Percentiles rank a stretch among this genome's conserved stretches.
Conservation (phyloP, 73 alveolate species). For the Breviolum minutum region DNA sequence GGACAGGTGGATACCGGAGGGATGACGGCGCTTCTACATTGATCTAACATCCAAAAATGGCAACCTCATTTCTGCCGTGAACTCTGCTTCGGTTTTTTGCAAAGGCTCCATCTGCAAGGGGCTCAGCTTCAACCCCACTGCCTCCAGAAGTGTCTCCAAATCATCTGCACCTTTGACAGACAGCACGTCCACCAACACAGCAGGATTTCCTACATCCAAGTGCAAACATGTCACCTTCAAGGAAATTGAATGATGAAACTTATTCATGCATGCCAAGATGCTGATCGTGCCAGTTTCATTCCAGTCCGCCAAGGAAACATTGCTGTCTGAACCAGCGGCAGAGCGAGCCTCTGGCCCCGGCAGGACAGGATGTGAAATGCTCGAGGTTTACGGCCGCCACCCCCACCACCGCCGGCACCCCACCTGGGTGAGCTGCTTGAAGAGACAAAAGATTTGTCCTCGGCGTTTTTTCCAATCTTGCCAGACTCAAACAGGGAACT, state of each 20-base stretch:
- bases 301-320: slow-evolving; percentile 30
- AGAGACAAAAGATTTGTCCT: slow-evolving; percentile 79
- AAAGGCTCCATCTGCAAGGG: slow-evolving; percentile 66
- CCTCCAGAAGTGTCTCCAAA: slow-evolving; percentile 62
- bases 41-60: not conserved
- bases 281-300: slow-evolving; percentile 37
- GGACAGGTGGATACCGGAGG: not conserved
- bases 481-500: not conserved
- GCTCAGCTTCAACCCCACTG: slow-evolving; percentile 75
- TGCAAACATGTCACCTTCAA: not conserved
- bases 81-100: not conserved
- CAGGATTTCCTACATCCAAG: not conserved
- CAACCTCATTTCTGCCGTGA: not conserved
- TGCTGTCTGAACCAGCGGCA: slow-evolving; percentile 20
- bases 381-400: not conserved
- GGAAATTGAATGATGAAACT: not conserved
- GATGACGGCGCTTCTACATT: not conserved
- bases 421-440: slow-evolving; percentile 86
- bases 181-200: not conserved
- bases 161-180: slow-evolving; percentile 44
- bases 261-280: not conserved
- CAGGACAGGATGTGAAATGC: not conserved
- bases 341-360: not conserved
- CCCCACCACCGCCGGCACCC: not conserved
- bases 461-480: not conserved